Conservation (phyloP, 2,329 filamentous ascomycete genomes). For the Triangularia verruculosa region DNA sequence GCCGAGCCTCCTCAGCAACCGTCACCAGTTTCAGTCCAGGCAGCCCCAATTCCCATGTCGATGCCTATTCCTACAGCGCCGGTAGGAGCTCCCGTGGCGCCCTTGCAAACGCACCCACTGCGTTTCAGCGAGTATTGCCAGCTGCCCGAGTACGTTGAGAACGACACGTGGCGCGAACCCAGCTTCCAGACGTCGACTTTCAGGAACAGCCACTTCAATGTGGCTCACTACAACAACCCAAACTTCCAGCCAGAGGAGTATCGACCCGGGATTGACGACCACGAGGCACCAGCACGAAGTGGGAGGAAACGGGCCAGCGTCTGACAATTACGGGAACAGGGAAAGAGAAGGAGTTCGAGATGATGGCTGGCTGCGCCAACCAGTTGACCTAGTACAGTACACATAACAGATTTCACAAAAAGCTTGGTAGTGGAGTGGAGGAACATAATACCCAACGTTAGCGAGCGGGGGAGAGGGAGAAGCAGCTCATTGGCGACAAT, state of each 20-base stretch:
- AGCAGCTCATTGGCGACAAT: not conserved
- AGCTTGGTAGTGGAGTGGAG: not conserved
- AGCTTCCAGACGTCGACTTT: constrained; percentile 57
- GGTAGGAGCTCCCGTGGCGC: constrained; percentile 20
- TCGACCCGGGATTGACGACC: constrained; percentile 40
- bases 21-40: constrained; percentile 26
- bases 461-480: not conserved
- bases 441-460: constrained; percentile 8
- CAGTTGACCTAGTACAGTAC: not conserved
- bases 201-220: constrained; percentile 65
- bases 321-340: constrained; percentile 7
- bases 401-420: constrained; percentile 2
- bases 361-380: constrained; percentile 22
- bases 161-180: constrained; percentile 40
- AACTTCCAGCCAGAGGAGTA: constrained; percentile 58
- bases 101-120: constrained; percentile 35
- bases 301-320: constrained; percentile 26
- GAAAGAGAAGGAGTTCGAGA: constrained; percentile 6
- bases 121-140: constrained; percentile 58
- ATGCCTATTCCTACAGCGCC: constrained; percentile 8
- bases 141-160: constrained; percentile 36
- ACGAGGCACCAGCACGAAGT: constrained; percentile 24
- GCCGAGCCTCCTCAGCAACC: constrained; percentile 28
- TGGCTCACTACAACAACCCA: constrained; percentile 64
- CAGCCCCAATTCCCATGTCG: constrained; percentile 18